Conservation (phyloP, 192 early-diverging fungal species). For the Coemansia sp. region DNA sequence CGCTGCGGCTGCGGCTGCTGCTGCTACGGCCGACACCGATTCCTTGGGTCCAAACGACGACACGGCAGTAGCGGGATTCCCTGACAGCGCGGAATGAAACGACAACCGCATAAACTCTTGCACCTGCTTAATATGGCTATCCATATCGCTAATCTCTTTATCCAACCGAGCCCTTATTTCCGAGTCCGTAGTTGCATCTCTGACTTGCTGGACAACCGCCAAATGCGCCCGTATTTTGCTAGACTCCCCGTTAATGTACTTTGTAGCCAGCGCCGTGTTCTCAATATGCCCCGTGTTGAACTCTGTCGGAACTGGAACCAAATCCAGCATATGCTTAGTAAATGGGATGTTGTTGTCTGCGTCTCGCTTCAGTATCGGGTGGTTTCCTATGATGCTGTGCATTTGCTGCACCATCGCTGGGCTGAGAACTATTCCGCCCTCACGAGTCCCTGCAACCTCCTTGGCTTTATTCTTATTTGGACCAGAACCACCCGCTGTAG, state of each 20-base stretch:
- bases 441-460: conserved; percentile 16
- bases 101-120: conserved; percentile 39
- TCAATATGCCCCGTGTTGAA: conserved; percentile 17
- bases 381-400: conserved; percentile 43
- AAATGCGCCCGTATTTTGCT: conserved; percentile 37
- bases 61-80: conserved; percentile 27
- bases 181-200: conserved; percentile 16
- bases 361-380: conserved; percentile 33
- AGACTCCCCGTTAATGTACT: conserved; percentile 35
- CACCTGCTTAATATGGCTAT: conserved; percentile 34
- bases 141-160: conserved; percentile 19
- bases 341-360: conserved; percentile 50
- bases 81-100: conserved; percentile 32
- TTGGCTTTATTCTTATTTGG: conserved; percentile 9
- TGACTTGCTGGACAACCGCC: conserved; percentile 30
- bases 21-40: neutral
- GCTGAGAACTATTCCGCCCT: conserved; percentile 32
- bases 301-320: conserved; percentile 26
- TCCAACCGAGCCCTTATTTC: conserved; percentile 27
- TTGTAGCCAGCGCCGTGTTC: conserved; percentile 35
- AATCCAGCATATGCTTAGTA: conserved; percentile 43
- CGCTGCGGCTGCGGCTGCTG: neutral
- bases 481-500: neutral
- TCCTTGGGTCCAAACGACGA: conserved; percentile 27
- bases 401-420: conserved; percentile 48